Conservation (phyloP, 2,329 filamentous ascomycete species). For the Cladophialophora psammophila region DNA sequence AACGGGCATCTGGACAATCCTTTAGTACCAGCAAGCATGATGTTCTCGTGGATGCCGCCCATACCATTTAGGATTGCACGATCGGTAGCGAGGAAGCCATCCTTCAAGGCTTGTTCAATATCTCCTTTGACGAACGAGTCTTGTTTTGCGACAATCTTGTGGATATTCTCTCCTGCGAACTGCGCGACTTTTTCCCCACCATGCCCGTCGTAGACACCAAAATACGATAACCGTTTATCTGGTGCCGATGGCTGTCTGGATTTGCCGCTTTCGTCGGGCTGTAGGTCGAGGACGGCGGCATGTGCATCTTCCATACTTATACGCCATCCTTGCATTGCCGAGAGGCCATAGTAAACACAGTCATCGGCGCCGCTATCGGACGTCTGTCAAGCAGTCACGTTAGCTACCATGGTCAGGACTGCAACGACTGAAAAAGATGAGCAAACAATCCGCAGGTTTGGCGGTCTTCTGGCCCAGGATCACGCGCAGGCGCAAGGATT, state of each 20-base stretch:
- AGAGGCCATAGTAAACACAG: constrained; percentile 89
- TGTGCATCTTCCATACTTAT: constrained; percentile 99
- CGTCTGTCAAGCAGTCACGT: constrained; percentile 61
- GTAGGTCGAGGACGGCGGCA: constrained; percentile 85
- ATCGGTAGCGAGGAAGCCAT: constrained; percentile 95
- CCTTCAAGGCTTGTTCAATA: constrained; percentile 94
- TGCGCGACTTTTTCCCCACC: constrained; percentile 95
- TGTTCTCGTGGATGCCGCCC: constrained; percentile 14
- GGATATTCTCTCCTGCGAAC: constrained; percentile 90
- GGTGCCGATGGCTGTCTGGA: constrained; percentile 67
- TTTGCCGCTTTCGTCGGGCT: constrained; percentile 63
- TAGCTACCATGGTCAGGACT: constrained; percentile 10
- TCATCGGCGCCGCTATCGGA: constrained; percentile 93
- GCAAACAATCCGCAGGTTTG: background rate
- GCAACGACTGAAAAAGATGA: background rate
- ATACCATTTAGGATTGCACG: constrained; percentile 93
- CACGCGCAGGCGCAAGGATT: background rate
- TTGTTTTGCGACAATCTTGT: constrained; percentile 94
- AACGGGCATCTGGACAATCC: constrained; percentile 77
- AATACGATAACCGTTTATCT: constrained; percentile 84
- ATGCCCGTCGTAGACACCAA: constrained; percentile 97
- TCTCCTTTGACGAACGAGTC: constrained; percentile 90
- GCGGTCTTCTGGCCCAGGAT: background rate
- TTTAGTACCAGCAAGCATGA: constrained; percentile 32
- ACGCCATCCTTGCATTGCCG: constrained; percentile 99